These are phyloP conservation scores for Lumnitzera racemosa DNA, from an alignment of 345 rosid species.

Conservation along the genomic window DNA sequence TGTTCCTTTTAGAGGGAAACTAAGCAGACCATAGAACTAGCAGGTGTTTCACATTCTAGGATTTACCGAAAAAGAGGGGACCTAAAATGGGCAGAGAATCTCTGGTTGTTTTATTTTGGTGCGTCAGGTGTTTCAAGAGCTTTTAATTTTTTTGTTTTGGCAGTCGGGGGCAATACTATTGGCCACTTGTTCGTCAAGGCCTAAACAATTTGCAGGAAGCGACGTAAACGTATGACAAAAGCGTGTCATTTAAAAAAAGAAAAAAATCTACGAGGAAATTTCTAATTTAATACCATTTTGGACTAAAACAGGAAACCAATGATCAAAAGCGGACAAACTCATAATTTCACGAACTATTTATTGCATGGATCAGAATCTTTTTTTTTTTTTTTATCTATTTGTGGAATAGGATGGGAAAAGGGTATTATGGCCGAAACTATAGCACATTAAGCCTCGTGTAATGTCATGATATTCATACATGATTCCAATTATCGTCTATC, in stretches of 20 bases:
- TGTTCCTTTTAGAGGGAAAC: too few relatives aligned
- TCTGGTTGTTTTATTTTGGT: too few relatives aligned
- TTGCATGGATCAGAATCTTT: slow-evolving; percentile 17
- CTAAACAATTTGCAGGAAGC: too few relatives aligned
- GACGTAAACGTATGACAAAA: background rate
- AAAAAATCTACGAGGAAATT: background rate
- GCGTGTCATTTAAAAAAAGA: background rate
- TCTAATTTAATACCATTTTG: slow-evolving; percentile 3
- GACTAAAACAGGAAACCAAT: slow-evolving; percentile 25
- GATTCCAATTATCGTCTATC: background rate
- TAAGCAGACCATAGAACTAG: too few relatives aligned
- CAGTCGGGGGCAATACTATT: too few relatives aligned
- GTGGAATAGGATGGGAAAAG: slow-evolving; percentile 23
- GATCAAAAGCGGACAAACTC: slow-evolving; percentile 27
- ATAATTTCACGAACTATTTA: slow-evolving; percentile 22
- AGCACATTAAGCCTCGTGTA: slow-evolving; percentile 8
- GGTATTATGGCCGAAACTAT: slow-evolving; percentile 20
- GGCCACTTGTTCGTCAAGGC: too few relatives aligned
- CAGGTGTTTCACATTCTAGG: too few relatives aligned
- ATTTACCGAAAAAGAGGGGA: too few relatives aligned
- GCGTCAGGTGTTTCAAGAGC: too few relatives aligned
- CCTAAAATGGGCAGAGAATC: too few relatives aligned
- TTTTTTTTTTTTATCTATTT: slow-evolving; percentile 12
- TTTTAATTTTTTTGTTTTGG: too few relatives aligned
- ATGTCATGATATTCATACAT: background rate